Evolutionary conservation across 2,329 filamentous ascomycete genomes (phyloP).

Genomic region (Xylariaceae sp.): DNA sequence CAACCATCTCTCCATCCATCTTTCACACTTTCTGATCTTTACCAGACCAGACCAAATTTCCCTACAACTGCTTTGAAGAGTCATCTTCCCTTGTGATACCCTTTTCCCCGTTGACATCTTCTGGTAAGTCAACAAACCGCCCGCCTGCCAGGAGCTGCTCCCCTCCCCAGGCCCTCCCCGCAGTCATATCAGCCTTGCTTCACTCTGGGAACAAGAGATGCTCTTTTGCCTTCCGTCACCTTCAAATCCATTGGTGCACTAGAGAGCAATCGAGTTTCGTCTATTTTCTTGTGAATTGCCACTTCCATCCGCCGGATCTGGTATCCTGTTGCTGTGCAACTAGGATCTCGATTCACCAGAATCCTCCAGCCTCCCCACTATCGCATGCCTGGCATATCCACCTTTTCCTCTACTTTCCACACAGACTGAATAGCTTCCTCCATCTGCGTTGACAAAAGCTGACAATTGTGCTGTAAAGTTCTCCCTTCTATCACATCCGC

Average conservation of each 20-base stretch:
- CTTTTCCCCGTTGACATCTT: slow-evolving; percentile 6
- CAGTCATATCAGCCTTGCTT: slow-evolving; percentile 16
- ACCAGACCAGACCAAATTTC: slow-evolving; percentile 6
- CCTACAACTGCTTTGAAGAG: slow-evolving; percentile 10
- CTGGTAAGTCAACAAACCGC: slow-evolving; percentile 9
- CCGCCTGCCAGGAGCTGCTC: no score
- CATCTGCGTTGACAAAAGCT: not conserved
- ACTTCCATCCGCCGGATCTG: no score
- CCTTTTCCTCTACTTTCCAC: slow-evolving; percentile 5
- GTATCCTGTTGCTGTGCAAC: no score
- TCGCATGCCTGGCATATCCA: no score
- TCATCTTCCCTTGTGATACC: slow-evolving; percentile 7
- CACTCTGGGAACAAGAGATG: slow-evolving; percentile 1
- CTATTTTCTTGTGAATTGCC: no score
- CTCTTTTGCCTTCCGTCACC: slow-evolving; percentile 2
- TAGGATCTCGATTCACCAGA: no score
- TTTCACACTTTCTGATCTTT: slow-evolving; percentile 5
- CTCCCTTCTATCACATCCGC: not conserved
- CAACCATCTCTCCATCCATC: slow-evolving; percentile 4
- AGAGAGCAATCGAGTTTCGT: no score
- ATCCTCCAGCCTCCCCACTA: no score
- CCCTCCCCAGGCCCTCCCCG: slow-evolving; percentile 1
- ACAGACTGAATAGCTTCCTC: not conserved
- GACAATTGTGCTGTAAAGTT: slow-evolving; percentile 8
- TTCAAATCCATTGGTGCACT: no score